Base-by-base conservation (phyloP, 2,329 filamentous ascomycete species). In the Clarireedia hainanense region DNA sequence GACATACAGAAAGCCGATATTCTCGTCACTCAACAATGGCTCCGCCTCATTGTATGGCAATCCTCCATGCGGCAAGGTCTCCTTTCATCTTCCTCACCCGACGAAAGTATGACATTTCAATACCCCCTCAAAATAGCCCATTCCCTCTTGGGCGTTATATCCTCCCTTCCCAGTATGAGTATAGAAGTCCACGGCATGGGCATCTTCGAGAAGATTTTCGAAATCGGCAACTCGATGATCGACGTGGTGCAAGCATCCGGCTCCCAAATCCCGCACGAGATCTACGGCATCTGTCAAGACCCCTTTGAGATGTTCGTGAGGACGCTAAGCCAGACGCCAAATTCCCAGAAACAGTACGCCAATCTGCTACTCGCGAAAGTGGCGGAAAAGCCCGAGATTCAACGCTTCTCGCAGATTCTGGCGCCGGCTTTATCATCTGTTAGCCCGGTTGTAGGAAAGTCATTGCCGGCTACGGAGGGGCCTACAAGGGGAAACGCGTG, bases 41-140 rank as follows among this genome's bases (percentile, higher is more conserved):
- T 88, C 4, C 75, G 81, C 17, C 80, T 83, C 1, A 85, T 87
- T 71, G 80, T 87, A n/a, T 88, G 85, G 85, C 85, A 87, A 63
- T 77, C 85, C 1, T 84, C 83, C 3, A 85, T 86, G 63, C 79
- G 80, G 20, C 83, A 86, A 61, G 81, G 82, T 4, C 78, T 83
- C 24, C 74, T 88, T 20, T 84, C 81, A 34, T 81, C 79, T 34
- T 76, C 76, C 2, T 75, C 82, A 0, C 70, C 74, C 6, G 79
- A 86, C 56, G 76, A 76, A 59, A 78, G 80, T 47, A 80, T 85
- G 76, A 80, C 75, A 36, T 84, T 84, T 70, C 75, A 76, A 34
- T 84, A 81, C 55, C 81, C 82, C 0, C 75, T 85, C 27, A 76
- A 81, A 39, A 81, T 85, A n/a, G 81, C 81, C 0, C 72, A 80